Percentiles rank a stretch among this genome's conserved stretches.
Conservation (phyloP, 495 filamentous ascomycete genomes). For the Aspergillus conjunctus region DNA sequence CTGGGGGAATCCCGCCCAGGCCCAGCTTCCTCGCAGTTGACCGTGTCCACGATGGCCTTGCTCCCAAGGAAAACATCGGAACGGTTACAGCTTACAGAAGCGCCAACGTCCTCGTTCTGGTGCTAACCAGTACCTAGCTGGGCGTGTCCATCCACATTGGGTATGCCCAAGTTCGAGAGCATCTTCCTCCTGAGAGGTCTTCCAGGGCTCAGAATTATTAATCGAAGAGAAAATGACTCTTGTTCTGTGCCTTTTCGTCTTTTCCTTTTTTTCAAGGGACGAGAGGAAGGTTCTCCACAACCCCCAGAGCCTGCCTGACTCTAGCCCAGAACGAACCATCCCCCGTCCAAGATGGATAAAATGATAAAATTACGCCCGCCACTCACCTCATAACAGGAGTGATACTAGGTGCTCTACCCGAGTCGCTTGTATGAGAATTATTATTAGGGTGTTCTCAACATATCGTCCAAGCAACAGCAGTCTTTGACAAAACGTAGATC, state of each 20-base stretch:
- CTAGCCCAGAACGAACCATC: not conserved
- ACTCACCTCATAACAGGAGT: not conserved
- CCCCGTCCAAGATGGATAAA: conserved; percentile 4
- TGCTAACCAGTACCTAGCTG: not conserved
- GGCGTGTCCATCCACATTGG: not conserved
- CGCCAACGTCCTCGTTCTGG: not conserved
- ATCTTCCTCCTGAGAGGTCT: not conserved
- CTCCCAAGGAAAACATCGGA: no score
- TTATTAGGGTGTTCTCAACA: no score
- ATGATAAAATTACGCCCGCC: not conserved
- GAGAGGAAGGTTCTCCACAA: not conserved
- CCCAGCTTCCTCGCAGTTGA: not conserved
- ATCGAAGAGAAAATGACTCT: no score
- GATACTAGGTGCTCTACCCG: not conserved
- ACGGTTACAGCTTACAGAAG: not conserved
- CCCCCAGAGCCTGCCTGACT: not conserved
- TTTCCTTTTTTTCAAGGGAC: not conserved
- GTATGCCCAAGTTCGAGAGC: not conserved
- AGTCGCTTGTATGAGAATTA: no score
- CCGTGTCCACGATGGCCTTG: not conserved
- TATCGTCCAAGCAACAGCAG: no score
- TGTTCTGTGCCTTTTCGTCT: not conserved
- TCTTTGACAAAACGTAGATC: no score
- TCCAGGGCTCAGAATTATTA: not conserved
- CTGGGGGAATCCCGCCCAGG: conserved; percentile 34